These are phyloP conservation scores for Thielaviopsis punctulata DNA, from an alignment of 2,329 filamentous ascomycete genomes.

Conservation along the genomic window DNA sequence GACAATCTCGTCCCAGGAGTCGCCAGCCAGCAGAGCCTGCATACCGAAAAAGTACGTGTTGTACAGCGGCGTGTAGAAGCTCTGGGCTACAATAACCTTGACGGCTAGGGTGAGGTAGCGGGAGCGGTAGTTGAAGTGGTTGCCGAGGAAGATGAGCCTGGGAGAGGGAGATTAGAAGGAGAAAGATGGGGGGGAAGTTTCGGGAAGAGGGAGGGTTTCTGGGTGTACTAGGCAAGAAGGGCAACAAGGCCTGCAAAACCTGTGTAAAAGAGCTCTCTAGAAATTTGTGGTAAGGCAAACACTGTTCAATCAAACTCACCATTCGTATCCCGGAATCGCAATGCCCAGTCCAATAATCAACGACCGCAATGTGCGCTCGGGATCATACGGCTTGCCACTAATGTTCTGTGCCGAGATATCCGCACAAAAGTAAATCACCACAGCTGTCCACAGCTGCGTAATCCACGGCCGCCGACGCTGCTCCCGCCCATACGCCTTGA, in stretches of 20 bases:
- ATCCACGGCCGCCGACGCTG: constrained; percentile 56
- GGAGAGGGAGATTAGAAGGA: not conserved
- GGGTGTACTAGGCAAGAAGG: no score
- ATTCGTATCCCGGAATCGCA: constrained; percentile 58
- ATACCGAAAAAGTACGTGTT: constrained; percentile 70
- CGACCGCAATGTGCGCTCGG: constrained; percentile 49
- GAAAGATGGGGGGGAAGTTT: not conserved
- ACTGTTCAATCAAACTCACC: constrained; percentile 38
- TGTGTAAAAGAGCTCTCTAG: no score
- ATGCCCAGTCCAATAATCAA: constrained; percentile 52
- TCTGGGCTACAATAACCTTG: constrained; percentile 69
- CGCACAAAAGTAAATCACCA: constrained; percentile 64
- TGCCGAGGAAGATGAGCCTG: constrained; percentile 65
- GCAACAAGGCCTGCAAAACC: not conserved
- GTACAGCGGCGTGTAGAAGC: constrained; percentile 66
- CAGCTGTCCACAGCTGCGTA: constrained; percentile 61
- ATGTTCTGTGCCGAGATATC: constrained; percentile 66
- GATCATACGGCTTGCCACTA: constrained; percentile 45
- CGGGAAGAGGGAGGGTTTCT: no score
- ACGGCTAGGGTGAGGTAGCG: constrained; percentile 51
- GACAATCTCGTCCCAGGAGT: constrained; percentile 42
- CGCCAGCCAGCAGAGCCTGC: constrained; percentile 59
- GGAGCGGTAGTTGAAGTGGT: constrained; percentile 70
- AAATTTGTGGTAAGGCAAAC: no score
- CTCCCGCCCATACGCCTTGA: constrained; percentile 47